phyloP scores from a whole-genome alignment of 805 yeast genomes.

The Yarrowia osloensis region DNA sequence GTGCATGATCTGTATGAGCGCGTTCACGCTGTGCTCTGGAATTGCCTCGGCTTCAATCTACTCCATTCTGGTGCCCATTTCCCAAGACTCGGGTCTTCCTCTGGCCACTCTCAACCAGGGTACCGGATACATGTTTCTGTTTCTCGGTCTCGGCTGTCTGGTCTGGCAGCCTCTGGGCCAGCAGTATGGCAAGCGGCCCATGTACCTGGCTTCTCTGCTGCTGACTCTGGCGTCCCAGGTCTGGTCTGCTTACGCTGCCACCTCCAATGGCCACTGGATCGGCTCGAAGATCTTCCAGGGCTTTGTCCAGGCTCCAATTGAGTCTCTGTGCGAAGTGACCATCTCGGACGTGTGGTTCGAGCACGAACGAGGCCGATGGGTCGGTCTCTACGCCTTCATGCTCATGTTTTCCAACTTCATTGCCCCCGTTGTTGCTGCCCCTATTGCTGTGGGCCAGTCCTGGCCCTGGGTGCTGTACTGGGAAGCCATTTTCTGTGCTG shows the following conservation, averaged over 20 bases:
- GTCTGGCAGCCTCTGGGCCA: slow-evolving; percentile 55
- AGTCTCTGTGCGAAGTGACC: slow-evolving; percentile 67
- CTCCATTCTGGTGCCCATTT: slow-evolving; percentile 48
- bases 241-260: slow-evolving; percentile 48
- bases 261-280: slow-evolving; percentile 46
- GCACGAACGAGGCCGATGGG: slow-evolving; percentile 71
- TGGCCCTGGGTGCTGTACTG: slow-evolving; percentile 33
- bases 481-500: slow-evolving; percentile 30
- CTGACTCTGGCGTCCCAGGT: slow-evolving; percentile 46
- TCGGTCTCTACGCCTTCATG: slow-evolving; percentile 73
- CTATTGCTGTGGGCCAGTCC: slow-evolving; percentile 5
- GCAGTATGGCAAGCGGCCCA: slow-evolving; percentile 52
- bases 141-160: slow-evolving; percentile 55
- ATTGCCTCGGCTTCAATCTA: slow-evolving; percentile 52
- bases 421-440: slow-evolving; percentile 11
- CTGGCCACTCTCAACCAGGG: slow-evolving; percentile 49
- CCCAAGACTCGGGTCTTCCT: slow-evolving; percentile 44
- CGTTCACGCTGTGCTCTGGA: slow-evolving; percentile 50
- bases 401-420: slow-evolving; percentile 42
- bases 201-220: slow-evolving; percentile 46
- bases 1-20: slow-evolving; percentile 45
- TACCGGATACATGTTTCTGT: slow-evolving; percentile 54
- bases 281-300: slow-evolving; percentile 48
- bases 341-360: slow-evolving; percentile 71
- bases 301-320: slow-evolving; percentile 71